Base-by-base conservation (phyloP, 176 grass and related monocot species). In the Avena insularis region DNA sequence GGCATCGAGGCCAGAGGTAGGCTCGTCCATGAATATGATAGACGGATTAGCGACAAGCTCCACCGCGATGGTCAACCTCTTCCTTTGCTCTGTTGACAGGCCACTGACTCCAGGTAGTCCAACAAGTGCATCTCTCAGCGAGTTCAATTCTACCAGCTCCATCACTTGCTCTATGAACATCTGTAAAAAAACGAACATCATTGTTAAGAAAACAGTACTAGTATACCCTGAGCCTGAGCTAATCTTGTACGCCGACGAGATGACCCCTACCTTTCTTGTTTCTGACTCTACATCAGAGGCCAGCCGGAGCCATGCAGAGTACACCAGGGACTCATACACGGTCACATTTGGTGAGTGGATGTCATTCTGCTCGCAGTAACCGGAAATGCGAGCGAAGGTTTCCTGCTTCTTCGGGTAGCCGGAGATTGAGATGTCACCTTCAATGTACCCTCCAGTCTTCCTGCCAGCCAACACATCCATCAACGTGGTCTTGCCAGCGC, bases 21-120 rank as follows among this genome's bases (percentile, higher is more conserved):
- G 92, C 50, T 93, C 92, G 83, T 93, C 92, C 92, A 93, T 93
- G 89, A 93, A 93, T 74, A 93, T 93, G 61, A 93, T 93, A 20
- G 92, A 93, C 46, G 92, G 92, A 75, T 93, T 93, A 10, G 92
- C 92, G 14, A 93, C 89, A 3, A 93, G 87, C 56, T 93, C 92
- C 0, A 93, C 92, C 12, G 92, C 92, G 19, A 93, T 93, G 0
- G 92, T 93, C 11, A 93, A n/a, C 86, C 89, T 87, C 83, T 93
- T 93, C 17, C 92, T 64, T 62, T 93, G 92, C 71, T 93, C 92
- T 7, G 92, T 93, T 68, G 89, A 91, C 2, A 93, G 56, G 11
- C 92, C 92, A 46, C 83, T 93, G 12, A 93, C 86, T 51, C 92
- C 92, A 36, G 89, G 92, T 17, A 93, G 63, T 19, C 92, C 92